Conservation (phyloP, 331 rosid genomes). For the Ulmus americana region DNA sequence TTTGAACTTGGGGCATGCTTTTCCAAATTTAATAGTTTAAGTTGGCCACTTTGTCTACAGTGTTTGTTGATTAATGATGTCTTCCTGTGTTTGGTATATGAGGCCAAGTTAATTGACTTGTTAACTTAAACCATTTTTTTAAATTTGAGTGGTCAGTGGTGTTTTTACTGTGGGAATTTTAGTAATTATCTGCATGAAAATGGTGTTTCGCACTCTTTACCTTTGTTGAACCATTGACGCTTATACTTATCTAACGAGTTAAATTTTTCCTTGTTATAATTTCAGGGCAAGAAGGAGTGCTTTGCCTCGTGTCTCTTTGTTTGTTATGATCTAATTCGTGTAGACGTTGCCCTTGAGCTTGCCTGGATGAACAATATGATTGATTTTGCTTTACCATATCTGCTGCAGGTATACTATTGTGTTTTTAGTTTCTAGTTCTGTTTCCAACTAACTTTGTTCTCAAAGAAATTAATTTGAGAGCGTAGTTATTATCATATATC, state of each 20-base stretch:
- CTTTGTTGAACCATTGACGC: too few relatives aligned
- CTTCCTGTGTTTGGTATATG: too few relatives aligned
- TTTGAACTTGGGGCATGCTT: not conserved
- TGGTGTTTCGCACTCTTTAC: too few relatives aligned
- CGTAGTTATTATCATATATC: not conserved
- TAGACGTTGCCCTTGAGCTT: slow-evolving; percentile 80
- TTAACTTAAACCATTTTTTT: not conserved
- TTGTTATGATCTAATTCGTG: slow-evolving; percentile 84
- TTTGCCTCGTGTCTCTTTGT: slow-evolving; percentile 96
- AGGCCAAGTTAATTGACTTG: too few relatives aligned
- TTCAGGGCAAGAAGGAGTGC: slow-evolving; percentile 99
- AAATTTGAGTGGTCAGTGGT: not conserved
- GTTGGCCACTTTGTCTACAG: too few relatives aligned
- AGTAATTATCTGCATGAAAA: too few relatives aligned
- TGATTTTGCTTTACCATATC: slow-evolving; percentile 89
- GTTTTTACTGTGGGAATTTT: too few relatives aligned
- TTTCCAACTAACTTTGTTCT: not conserved
- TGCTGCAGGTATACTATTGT: slow-evolving; percentile 57
- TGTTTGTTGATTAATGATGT: too few relatives aligned
- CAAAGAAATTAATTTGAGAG: not conserved
- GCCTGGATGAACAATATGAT: slow-evolving; percentile 95
- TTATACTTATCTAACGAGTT: too few relatives aligned
- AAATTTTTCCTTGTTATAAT: slow-evolving; percentile 7
- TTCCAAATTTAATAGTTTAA: not conserved
- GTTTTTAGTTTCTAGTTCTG: not conserved